Evolutionary conservation across 2,329 filamentous ascomycete species (phyloP), one percentile per base, ranked within the genome.

Genomic region (Colletotrichum higginsianum): DNA sequence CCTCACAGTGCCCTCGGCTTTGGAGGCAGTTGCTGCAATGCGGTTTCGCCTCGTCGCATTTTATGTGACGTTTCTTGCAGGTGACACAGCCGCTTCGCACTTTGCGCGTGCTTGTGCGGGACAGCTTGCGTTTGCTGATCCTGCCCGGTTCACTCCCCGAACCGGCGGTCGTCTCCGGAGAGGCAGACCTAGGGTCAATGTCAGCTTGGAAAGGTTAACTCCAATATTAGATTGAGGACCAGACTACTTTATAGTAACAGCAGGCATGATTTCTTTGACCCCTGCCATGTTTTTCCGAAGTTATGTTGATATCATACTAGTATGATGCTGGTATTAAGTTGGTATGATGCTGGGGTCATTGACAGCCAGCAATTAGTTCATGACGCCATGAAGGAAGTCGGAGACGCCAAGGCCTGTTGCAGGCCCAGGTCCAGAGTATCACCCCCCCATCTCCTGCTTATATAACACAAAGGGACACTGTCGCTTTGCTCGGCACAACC

Each of bases 21-120:
- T 57, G 61, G 38, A 74, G 72, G 13, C 74, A 75, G 11, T 74
- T 75, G 11, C 21, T 35, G 58, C 74, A 75, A 38, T 73, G 46
- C 9, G 74, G 74, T 35, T 74, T 74, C 9, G 56, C 46, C 53
- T 75, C 74, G 38, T 75, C 74, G 64, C 74, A 75, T 50, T 74
- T 75, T 13, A 75, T 42, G 18, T 66, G 72, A 16, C 74, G 73
- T 46, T 66, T 74, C 55, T 74, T 74, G 64, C 74, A 75, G 3
- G 74, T 75, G 13, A 74, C 56, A 53, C 74, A 75, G 9, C 74
- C 74, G 6, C 71, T 68, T 12, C 71, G 65, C n/a, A 74, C 73
- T 47, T 75, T 75, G 55, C 47, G 67, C 18, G 66, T 70, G 21
- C 71, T 75, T 38, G 62, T 62, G 30, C 73, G 73, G 6, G 73